Base-by-base conservation (phyloP, 2,329 filamentous ascomycete species). In the Eurotiales sp. region DNA sequence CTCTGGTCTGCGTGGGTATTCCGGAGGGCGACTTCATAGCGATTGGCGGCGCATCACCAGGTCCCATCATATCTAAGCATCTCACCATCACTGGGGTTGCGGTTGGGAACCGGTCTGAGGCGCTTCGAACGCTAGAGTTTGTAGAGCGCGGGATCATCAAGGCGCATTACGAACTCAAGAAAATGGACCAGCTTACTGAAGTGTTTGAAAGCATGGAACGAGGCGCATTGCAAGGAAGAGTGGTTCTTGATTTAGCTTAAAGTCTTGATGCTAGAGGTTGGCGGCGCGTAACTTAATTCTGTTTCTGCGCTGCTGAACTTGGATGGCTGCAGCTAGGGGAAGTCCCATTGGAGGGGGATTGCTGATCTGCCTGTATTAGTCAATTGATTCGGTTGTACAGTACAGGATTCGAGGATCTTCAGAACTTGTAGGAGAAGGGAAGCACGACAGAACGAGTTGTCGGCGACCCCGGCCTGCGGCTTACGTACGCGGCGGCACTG, bases 1-100 rank as follows among this genome's bases (percentile, higher is more conserved):
- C 73, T 1, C 45, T 80, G 29, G 77, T 80, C 8, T 79, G 76
- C 56, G 73, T 80, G 6, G 78, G 78, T 5, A 64, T 80, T 22
- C 77, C 78, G 4, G 74, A 78, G 54, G 71, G 75, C 23, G 67
- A 70, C 2, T 60, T 65, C 3, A 58, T 69, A 43, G 68, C 76
- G 1, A 77, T 81, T 52, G 71, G 67, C 1, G 72, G 65, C 2
- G 72, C 76, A 0, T 69, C 65, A 42, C 77, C 78, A 10, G 64
- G 61, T 0, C 27, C 53, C 1, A 60, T 81, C 46, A 65, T 80
- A 27, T 57, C 52, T 4, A 66, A 67, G 52, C 70, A 77, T 55
- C 60, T 69, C 45, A 72, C 64, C n/a, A 76, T 81, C 52, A 71
- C 74, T 4, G 77, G 76, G 4, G 75, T 72, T 8, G 71, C 75